phyloP scores from a whole-genome alignment of 2,329 filamentous ascomycete species.

The Neonectria punicea region DNA sequence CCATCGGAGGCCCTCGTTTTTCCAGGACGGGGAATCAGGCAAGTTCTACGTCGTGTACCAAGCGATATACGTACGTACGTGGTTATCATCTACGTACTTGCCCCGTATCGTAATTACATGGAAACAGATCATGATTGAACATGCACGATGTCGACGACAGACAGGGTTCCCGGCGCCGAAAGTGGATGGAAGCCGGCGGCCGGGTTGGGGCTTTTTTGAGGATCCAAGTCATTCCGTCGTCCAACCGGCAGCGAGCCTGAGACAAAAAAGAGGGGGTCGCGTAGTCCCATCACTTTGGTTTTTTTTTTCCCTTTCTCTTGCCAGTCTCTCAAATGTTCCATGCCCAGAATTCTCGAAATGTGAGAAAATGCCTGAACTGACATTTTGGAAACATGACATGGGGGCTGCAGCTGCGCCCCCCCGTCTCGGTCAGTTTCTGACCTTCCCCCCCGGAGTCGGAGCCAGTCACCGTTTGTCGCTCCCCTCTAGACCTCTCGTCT shows the following conservation, averaged over 20 bases:
- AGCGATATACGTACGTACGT: not conserved
- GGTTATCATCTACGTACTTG: too few relatives aligned
- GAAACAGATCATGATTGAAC: conserved; percentile 11
- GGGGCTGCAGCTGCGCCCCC: not conserved
- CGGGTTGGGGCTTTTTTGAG: conserved; percentile 3
- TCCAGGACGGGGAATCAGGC: not conserved
- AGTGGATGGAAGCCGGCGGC: conserved; percentile 14
- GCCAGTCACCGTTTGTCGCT: conserved; percentile 17
- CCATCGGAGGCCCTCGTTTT: not conserved
- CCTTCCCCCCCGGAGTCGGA: conserved; percentile 21
- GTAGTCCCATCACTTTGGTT: conserved; percentile 1
- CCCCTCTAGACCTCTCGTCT: conserved; percentile 1
- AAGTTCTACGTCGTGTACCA: not conserved
- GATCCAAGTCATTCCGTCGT: not conserved
- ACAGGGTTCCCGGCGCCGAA: conserved; percentile 19
- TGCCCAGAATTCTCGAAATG: conserved; percentile 17
- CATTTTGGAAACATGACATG: conserved; percentile 21
- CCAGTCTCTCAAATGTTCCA: not conserved
- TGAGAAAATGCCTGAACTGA: conserved; percentile 18
- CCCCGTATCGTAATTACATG: conserved; percentile 6
- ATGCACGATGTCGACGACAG: conserved; percentile 16
- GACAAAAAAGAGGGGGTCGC: not conserved
- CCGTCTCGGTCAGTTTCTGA: conserved; percentile 21
- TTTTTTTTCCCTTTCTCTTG: too few relatives aligned
- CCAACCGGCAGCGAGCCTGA: conserved; percentile 22